Evolutionary conservation across 176 grass and related monocot species (phyloP), one percentile per base, ranked within the genome.

Genomic region (Musa troglodytarum): DNA sequence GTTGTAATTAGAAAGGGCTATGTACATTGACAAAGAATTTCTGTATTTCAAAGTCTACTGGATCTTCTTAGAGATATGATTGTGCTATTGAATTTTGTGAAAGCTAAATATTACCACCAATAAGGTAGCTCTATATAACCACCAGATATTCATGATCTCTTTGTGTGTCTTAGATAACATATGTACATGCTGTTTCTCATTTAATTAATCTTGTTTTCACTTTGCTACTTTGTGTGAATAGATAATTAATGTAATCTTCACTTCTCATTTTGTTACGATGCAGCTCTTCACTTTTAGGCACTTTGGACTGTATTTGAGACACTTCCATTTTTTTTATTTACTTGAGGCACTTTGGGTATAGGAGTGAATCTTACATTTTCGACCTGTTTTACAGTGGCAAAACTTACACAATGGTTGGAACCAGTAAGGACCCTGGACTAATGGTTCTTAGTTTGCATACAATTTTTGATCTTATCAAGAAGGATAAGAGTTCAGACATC

Each of bases 391-490:
- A 52, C 82, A 99, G 96, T 88, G 96, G 96, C n/a, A 99, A 99
- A 84, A 99, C 96, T 63, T 99, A 99, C 81, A 99, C 96, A 9
- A 99, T 99, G 96, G 96, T 92, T 54, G 96, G 96, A 26, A 99
- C 83, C 76, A 72, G 76, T 49, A 89, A 79, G 50, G 96, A 99
- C 74, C 96, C 91, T 82, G 96, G 96, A 65, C 88, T 99, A 62
- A 99, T 99, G 96, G 91, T 99, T 81, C 91, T 99, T 71, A 92
- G 91, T 62, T 95, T 99, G 61, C 91, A 81, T 34, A 99, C 96
- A 78, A 95, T 99, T 85, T 99, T 99, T 91, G 85, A 92, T 76
- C 86, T 92, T 85, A 94, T 99, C 65, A 95, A 92, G 74, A 91
- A 82, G 50, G 88, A 95, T 65, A 66, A 85, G 29, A 85, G 85